A percentile compares a stretch with the other conserved stretches of the same genome.
Evolutionary conservation across 2,329 filamentous ascomycete species (phyloP).

Genomic region (Claviceps quebecensis): DNA sequence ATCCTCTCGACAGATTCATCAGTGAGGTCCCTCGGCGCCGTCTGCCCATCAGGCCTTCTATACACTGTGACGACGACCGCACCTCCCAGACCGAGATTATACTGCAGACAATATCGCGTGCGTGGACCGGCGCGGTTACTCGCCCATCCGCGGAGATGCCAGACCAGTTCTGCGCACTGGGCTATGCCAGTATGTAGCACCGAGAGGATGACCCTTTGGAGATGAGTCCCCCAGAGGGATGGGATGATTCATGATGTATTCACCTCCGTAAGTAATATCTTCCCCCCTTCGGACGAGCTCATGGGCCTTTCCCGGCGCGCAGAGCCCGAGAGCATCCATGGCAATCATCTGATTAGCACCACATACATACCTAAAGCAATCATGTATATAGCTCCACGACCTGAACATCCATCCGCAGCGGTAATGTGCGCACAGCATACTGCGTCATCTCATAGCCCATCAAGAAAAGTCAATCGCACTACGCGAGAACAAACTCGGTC

Average conservation of each 20-base stretch:
- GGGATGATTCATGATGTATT: conserved; percentile 68
- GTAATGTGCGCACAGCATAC: conserved; percentile 52
- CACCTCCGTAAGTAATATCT: conserved; percentile 82
- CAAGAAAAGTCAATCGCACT: conserved; percentile 61
- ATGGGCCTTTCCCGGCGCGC: conserved; percentile 69
- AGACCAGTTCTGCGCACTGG: conserved; percentile 87
- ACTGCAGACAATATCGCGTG: conserved; percentile 67
- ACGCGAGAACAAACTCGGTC: conserved; percentile 61
- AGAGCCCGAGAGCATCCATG: conserved; percentile 74
- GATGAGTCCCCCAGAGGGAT: conserved; percentile 79
- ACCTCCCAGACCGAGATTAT: conserved; percentile 85
- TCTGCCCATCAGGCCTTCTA: conserved; percentile 63
- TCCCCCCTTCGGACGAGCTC: conserved; percentile 77
- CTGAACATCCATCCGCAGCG: conserved; percentile 58
- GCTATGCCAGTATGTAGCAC: conserved; percentile 89
- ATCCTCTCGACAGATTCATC: conserved; percentile 49
- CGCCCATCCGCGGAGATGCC: conserved; percentile 92
- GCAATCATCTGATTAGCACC: conserved; percentile 81
- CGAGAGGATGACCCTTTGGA: conserved; percentile 94
- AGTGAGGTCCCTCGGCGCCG: conserved; percentile 42
- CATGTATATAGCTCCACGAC: conserved; percentile 75
- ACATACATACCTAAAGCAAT: conserved; percentile 57
- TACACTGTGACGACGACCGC: conserved; percentile 87
- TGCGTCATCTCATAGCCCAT: conserved; percentile 79
- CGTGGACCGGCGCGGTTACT: conserved; percentile 65